Evolutionary conservation across 2,329 filamentous ascomycete genomes (phyloP), one percentile per base, ranked within the genome.

Genomic region (Neonectria neomacrospora): DNA sequence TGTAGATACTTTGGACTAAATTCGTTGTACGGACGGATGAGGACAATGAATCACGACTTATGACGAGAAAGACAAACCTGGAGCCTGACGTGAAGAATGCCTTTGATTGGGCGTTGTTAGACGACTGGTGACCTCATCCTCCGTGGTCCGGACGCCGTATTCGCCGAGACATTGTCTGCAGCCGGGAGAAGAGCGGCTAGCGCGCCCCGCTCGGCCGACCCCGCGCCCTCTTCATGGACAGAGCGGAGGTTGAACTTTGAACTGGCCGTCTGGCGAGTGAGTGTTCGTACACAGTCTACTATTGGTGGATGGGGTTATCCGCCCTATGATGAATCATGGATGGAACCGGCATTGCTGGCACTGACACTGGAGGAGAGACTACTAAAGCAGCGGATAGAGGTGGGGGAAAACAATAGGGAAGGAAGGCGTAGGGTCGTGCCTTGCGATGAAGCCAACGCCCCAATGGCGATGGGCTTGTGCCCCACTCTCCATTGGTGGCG

Each of bases 31-130:
- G 54, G 51, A 52, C 54, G 54, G 55, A 55, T 51, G 51, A 58
- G 50, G 54, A 51, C 44, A 37, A 50, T 50, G 44, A 63, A 54
- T 63, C 18, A 63, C 61, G 61, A 63, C 16, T 63, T 51, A 63
- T 44, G 61, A 63, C 51, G 23, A 59, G 30, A 54, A 57, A 54
- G 16, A 22, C 12, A 34, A 23, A 28, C 12, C 14, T 18, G 23
- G 16, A 47, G 44, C 16, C 7, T 10, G 26, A 50, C 4, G 26
- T 18, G n/a, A 28, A 32, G 30, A 26, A 26, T 42, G 20, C 12
- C 18, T 10, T 23, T 42, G 51, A 55, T 47, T 55, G 39, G 39
- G 20, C 5, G 41, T 11, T 18, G 10, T n/a, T 16, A 26, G n/a
- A 30, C 11, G 44, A 20, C 45, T 23, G 34, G 55, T 58, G 55